Evolutionary conservation across 2,329 filamentous ascomycete species (phyloP).

Genomic region (Plenodomus lindquistii): DNA sequence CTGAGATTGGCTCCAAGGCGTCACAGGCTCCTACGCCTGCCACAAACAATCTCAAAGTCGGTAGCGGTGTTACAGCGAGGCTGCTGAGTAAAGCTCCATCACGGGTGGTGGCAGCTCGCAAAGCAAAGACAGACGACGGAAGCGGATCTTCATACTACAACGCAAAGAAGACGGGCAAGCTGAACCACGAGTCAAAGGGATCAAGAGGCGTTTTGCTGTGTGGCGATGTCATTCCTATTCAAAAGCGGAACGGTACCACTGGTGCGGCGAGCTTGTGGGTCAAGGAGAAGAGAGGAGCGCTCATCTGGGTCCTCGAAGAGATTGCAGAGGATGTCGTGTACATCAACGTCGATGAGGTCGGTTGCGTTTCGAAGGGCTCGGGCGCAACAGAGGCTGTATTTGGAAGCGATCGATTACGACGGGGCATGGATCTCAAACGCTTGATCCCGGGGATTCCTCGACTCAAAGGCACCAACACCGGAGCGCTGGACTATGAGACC

Average conservation of each 20-base stretch:
- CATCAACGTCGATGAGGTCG: slow-evolving; percentile 76
- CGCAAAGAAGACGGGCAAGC: slow-evolving; percentile 56
- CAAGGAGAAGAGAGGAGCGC: slow-evolving; percentile 89
- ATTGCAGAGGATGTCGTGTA: slow-evolving; percentile 91
- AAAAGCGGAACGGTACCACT: slow-evolving; percentile 88
- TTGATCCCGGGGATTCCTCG: slow-evolving; percentile 83
- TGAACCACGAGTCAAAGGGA: slow-evolving; percentile 71
- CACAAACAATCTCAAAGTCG: slow-evolving; percentile 62
- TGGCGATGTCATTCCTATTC: slow-evolving; percentile 96
- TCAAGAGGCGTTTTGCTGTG: slow-evolving; percentile 90
- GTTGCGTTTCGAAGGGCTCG: slow-evolving; percentile 68
- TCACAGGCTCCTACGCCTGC: slow-evolving; percentile 41
- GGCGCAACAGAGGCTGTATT: slow-evolving; percentile 88
- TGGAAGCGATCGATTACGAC: slow-evolving; percentile 69
- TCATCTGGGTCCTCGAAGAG: slow-evolving; percentile 98
- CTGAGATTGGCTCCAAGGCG: slow-evolving; percentile 55
- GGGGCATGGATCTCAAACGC: slow-evolving; percentile 74
- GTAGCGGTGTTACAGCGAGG: slow-evolving; percentile 84
- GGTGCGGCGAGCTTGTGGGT: slow-evolving; percentile 97
- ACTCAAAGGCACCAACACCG: slow-evolving; percentile 70
- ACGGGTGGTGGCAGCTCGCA: slow-evolving; percentile 57
- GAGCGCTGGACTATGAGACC: slow-evolving; percentile 77
- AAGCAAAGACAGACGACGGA: slow-evolving; percentile 68
- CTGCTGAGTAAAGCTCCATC: slow-evolving; percentile 81
- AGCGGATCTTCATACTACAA: slow-evolving; percentile 53